Base-by-base conservation (phyloP, 2,329 filamentous ascomycete species). In the Penicillium sp. region DNA sequence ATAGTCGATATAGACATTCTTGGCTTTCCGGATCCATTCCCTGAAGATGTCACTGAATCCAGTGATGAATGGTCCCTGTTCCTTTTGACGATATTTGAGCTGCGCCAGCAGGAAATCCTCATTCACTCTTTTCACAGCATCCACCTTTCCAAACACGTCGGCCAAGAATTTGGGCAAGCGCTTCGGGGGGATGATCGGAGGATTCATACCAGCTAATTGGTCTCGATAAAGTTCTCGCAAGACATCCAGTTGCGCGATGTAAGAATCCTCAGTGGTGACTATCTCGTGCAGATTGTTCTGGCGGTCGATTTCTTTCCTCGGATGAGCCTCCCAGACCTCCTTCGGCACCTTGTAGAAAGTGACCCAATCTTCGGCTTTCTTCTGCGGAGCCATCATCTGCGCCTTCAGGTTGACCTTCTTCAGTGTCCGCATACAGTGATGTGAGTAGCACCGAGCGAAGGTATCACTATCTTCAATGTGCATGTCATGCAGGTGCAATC, bases 41-140 rank as follows among this genome's bases (percentile, higher is more conserved):
- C 93, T 80, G 76, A 99, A 97, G 41, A 99, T 89, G 64, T 97
- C 93, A 66, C 91, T 96, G 72, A 96, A 96, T 3, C 93, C 93
- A 11, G 82, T 78, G 50, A 99, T 86, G 84, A 90, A 99, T 0
- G 93, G 93, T 0, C 93, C 93, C 72, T 99, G 92, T 66, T 97
- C 93, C 63, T 93, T 88, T 68, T 99, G 93, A 22, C 93, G 84
- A 67, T 97, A 99, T 65, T 97, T 97, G 61, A 99, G 80, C 68
- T 96, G 92, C 2, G 92, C 87, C 19, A 99, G 75, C 16, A 99
- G 80, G 67, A 93, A 86, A 55, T 96, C 91, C 68, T 95, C 93
- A 70, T 97, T 97, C 60, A 91, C 89, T 58, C 86, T 83, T 64
- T 92, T 88, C 30, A 99, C 88, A 0, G 84, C 82, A 56, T 97